Evolutionary conservation across 2,329 filamentous ascomycete species (phyloP), one percentile per base, ranked within the genome.

Genomic region (Fusarium lateritium): DNA sequence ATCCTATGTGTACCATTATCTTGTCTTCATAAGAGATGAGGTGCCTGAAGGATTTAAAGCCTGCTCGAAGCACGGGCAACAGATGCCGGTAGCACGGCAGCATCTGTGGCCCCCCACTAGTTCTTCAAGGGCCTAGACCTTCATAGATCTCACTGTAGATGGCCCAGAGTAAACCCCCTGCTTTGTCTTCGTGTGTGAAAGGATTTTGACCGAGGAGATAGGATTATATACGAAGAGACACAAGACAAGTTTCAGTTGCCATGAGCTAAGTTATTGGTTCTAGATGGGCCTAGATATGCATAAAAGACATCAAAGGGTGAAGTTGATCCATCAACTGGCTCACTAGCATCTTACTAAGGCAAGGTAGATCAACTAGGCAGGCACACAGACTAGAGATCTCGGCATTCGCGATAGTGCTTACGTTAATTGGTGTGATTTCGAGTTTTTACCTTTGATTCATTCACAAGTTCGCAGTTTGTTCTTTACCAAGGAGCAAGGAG

Each of bases 381-480:
- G 28, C 10, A 31, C 28, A 31, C 28, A 13, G 28, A 10, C 28
- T 9, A 31, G 28, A 31, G 28, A 31, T 31, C 28, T 65, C 53
- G 53, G 53, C 56, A 46, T 59, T 57, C 40, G 53, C 60, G 62
- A 65, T 38, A 22, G 39, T 43, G 61, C 61, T 58, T 65, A 46
- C 22, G 46, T 26, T 13, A 36, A 52, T 60, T 36, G 28, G 62
- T 54, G 33, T 65, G 65, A 46, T n/a, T 38, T 47, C 15, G 26
- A 13, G 21, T 15, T 53, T 65, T 65, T 60, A 60, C 45, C 42
- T 65, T 65, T 14, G 33, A 64, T 64, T 58, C 44, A 64, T 53
- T 28, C 28, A 22, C 8, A 24, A 47, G 36, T 45, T 17, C 17
- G 31, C 53, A 36, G 43, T 19, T 14, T 44, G 34, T 59, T 10